phyloP scores from a whole-genome alignment of 164 flowering plant species.

The Piper betle region DNA sequence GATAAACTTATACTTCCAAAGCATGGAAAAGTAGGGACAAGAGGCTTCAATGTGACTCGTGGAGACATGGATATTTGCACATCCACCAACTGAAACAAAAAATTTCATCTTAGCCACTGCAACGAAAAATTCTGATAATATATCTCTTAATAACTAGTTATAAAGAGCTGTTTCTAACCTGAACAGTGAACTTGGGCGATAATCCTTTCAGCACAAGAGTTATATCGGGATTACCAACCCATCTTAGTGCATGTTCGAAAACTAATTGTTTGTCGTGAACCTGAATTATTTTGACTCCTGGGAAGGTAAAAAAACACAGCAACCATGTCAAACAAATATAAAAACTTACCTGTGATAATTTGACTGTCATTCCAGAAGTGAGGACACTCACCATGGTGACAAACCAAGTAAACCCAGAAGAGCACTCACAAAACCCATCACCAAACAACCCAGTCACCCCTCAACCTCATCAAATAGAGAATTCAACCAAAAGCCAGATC shows the following conservation, averaged over 20 bases:
- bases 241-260: constrained; percentile 59
- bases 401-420: constrained; percentile 49
- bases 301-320: constrained; percentile 3
- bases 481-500: neutral
- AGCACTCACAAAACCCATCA: constrained; percentile 41
- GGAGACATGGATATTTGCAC: constrained; percentile 57
- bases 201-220: constrained; percentile 35
- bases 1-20: constrained; percentile 52
- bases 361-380: neutral
- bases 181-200: constrained; percentile 36
- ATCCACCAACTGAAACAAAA: constrained; percentile 55
- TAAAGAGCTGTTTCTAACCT: constrained; percentile 34
- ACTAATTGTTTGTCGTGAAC: constrained; percentile 71
- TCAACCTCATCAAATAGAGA: neutral
- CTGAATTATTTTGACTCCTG: constrained; percentile 65
- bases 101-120: constrained; percentile 6
- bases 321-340: neutral
- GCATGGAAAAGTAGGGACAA: constrained; percentile 88
- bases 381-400: constrained; percentile 43
- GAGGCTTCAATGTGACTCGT: constrained; percentile 65
- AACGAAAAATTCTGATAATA: neutral
- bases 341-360: no score
- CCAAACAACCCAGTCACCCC: no score
- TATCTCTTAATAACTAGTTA: constrained; percentile 1
- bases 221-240: constrained; percentile 89